A percentile compares a stretch with the other conserved stretches of the same genome.
phyloP scores from a whole-genome alignment of 768 basidiomycete genomes.

The Mycena kentingensis region DNA sequence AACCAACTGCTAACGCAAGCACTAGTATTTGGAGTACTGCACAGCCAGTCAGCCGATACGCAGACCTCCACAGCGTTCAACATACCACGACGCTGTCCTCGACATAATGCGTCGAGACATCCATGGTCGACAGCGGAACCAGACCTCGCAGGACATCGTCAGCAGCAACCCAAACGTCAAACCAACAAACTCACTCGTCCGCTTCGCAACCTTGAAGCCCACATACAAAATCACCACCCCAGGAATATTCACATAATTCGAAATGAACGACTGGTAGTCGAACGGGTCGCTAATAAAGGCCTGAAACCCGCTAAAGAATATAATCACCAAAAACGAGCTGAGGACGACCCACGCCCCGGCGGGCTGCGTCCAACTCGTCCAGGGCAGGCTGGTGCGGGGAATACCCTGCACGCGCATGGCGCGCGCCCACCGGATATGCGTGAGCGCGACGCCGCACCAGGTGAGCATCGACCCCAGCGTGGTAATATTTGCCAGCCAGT shows the following conservation, averaged over 20 bases:
- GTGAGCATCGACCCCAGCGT: conserved; percentile 35
- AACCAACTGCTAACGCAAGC: too few relatives aligned
- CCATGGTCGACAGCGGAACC: conserved; percentile 23
- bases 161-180: too few relatives aligned
- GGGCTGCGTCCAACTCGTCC: conserved; percentile 22
- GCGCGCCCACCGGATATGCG: conserved; percentile 39
- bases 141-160: too few relatives aligned
- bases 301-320: conserved; percentile 22
- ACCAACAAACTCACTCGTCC: too few relatives aligned
- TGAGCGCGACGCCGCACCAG: conserved; percentile 46
- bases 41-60: too few relatives aligned
- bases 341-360: conserved; percentile 23
- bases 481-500: conserved; percentile 44
- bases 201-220: conserved; percentile 25
- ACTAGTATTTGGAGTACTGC: too few relatives aligned
- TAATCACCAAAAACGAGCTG: conserved; percentile 19
- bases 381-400: conserved; percentile 23
- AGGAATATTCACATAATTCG: conserved; percentile 27
- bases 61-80: too few relatives aligned
- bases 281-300: conserved; percentile 15
- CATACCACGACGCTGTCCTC: conserved; percentile 21
- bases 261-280: conserved; percentile 21
- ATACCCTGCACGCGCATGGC: conserved; percentile 38
- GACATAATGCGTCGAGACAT: conserved; percentile 24
- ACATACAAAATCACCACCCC: conserved; percentile 24